phyloP scores from a whole-genome alignment of 352 stramenopile genomes.

The Thraustochytrium aureum region DNA sequence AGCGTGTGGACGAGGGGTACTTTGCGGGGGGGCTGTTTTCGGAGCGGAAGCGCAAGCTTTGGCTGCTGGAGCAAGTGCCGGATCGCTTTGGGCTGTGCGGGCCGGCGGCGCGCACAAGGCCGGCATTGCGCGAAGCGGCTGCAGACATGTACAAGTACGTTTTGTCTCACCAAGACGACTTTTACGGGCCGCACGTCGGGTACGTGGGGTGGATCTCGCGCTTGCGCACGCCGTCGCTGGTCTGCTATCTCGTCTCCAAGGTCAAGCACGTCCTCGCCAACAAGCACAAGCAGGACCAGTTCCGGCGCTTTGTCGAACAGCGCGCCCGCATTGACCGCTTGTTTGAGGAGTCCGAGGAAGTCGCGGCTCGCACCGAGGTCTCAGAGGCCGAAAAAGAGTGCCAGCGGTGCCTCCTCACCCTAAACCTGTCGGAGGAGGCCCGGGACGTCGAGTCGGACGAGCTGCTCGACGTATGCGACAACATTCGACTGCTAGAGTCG shows the following conservation, averaged over 20 bases:
- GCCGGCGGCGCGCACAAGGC: neutral
- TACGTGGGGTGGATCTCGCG: slow-evolving; percentile 16
- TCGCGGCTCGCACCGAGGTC: neutral
- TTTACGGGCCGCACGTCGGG: slow-evolving; percentile 34
- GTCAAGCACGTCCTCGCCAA: slow-evolving; percentile 18
- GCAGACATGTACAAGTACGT: slow-evolving; percentile 48
- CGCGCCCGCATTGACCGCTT: neutral
- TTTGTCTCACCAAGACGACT: slow-evolving; percentile 1
- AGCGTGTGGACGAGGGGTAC: neutral
- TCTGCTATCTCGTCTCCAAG: slow-evolving; percentile 38
- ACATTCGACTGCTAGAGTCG: slow-evolving; percentile 28
- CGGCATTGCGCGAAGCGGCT: slow-evolving; percentile 4
- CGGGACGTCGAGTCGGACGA: neutral
- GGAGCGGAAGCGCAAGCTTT: slow-evolving; percentile 7
- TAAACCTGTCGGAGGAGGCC: neutral
- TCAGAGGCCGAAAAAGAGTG: slow-evolving; percentile 42
- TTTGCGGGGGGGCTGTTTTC: slow-evolving; percentile 1
- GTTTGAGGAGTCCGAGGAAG: neutral
- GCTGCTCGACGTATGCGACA: slow-evolving; percentile 15
- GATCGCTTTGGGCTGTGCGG: slow-evolving; percentile 58
- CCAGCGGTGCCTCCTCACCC: slow-evolving; percentile 24
- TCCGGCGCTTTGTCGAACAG: slow-evolving; percentile 27
- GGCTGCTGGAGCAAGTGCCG: slow-evolving; percentile 59
- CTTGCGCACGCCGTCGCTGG: neutral
- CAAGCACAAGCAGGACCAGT: slow-evolving; percentile 7